Percentiles rank a stretch among this genome's conserved stretches.
These are phyloP conservation scores for Ilex paraguariensis DNA, from an alignment of 305 asterid genomes.

Conservation along the genomic window DNA sequence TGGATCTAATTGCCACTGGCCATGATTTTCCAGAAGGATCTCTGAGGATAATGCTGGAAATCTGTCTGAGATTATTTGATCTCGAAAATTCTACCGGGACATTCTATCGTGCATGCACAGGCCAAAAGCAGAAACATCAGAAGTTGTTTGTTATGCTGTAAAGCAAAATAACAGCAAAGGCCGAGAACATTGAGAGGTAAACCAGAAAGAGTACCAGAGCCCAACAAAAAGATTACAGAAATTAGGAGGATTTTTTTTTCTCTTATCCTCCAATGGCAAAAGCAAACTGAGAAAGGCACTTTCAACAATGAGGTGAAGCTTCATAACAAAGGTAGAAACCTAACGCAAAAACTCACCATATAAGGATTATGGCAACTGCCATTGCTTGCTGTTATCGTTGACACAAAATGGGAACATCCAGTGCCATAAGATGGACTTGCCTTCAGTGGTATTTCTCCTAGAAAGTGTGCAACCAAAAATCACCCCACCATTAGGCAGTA, in stretches of 20 bases:
- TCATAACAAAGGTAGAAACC: too few species aligned
- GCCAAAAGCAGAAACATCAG: background rate
- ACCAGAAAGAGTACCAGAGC: too few species aligned
- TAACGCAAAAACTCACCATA: background rate
- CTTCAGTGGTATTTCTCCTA: background rate
- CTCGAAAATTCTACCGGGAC: conserved; percentile 13
- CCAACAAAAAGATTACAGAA: background rate
- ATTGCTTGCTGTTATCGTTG: background rate
- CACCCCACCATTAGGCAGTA: background rate
- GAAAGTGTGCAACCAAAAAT: background rate
- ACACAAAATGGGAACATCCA: background rate
- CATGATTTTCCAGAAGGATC: conserved; percentile 10
- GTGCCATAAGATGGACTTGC: background rate
- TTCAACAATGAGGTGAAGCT: too few species aligned
- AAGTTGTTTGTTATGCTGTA: background rate
- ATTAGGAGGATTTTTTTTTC: background rate
- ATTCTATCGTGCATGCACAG: conserved; percentile 3
- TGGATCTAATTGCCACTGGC: background rate
- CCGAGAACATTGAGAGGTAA: background rate
- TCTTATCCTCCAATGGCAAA: background rate
- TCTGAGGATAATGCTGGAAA: background rate
- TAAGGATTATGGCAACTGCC: background rate
- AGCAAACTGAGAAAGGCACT: background rate
- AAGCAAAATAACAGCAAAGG: background rate
- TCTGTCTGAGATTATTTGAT: background rate